A percentile compares a stretch with the other conserved stretches of the same genome.
phyloP scores from a whole-genome alignment of 257 asterid species.

The Oldenlandia corymbosa region DNA sequence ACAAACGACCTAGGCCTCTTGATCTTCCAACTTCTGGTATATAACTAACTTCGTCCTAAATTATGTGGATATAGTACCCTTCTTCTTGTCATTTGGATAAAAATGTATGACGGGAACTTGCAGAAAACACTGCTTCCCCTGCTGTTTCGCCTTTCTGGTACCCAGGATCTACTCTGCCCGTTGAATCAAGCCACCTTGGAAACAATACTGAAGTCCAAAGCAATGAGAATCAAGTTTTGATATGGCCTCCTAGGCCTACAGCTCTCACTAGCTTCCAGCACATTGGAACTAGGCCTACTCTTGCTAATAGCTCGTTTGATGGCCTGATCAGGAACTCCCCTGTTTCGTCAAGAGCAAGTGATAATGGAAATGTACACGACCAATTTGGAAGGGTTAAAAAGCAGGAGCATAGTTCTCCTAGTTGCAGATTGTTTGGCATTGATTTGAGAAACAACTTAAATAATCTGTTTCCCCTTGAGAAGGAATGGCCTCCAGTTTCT shows the following conservation, averaged over 20 bases:
- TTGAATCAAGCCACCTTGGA: slow-evolving; percentile 34
- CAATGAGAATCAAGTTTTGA: slow-evolving; percentile 32
- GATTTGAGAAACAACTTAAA: slow-evolving; percentile 55
- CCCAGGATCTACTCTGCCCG: slow-evolving; percentile 29
- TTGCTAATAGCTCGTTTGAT: slow-evolving; percentile 31
- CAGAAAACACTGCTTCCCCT: slow-evolving; percentile 27
- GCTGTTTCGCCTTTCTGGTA: slow-evolving; percentile 46
- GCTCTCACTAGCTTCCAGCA: slow-evolving; percentile 22
- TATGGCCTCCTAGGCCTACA: slow-evolving; percentile 45
- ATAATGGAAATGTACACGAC: slow-evolving; percentile 27
- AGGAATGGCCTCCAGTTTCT: slow-evolving; percentile 20
- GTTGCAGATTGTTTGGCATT: slow-evolving; percentile 61
- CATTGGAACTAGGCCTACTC: slow-evolving; percentile 34
- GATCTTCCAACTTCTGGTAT: slow-evolving; percentile 52
- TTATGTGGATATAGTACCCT: slow-evolving; percentile 6
- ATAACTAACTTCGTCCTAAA: slow-evolving; percentile 2
- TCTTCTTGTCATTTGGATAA: neutral
- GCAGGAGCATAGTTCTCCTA: slow-evolving; percentile 34
- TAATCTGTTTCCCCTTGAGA: slow-evolving; percentile 21
- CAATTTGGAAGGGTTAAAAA: slow-evolving; percentile 35
- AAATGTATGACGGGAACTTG: slow-evolving; percentile 16
- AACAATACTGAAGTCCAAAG: slow-evolving; percentile 29
- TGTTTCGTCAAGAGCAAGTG: slow-evolving; percentile 40
- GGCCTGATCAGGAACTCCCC: slow-evolving; percentile 43
- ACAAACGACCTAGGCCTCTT: slow-evolving; percentile 61